phyloP scores from a whole-genome alignment of 495 filamentous ascomycete genomes.

The Lasiosphaeriaceae sp. region DNA sequence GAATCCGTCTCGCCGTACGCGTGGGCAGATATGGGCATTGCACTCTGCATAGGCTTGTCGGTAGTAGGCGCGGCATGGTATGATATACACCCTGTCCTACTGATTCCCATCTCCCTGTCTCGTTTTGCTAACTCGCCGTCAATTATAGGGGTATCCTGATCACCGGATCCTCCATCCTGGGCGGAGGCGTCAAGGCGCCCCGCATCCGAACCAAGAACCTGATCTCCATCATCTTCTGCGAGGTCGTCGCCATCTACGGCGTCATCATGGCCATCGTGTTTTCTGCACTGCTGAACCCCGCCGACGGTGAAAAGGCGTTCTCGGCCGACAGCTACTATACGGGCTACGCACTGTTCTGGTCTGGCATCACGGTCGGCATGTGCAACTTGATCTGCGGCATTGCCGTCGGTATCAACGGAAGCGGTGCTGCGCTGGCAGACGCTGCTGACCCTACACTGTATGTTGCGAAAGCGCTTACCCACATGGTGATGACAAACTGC shows the following conservation, averaged over 20 bases:
- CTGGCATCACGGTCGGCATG: constrained; percentile 84
- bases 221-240: constrained; percentile 99
- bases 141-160: constrained; percentile 90
- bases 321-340: constrained; percentile 82
- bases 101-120: not conserved
- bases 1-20: constrained; percentile 91
- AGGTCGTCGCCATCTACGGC: constrained; percentile 99
- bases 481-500: constrained; percentile 1
- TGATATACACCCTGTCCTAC: constrained; percentile 9
- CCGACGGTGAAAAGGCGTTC: constrained; percentile 58
- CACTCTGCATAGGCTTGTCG: constrained; percentile 90
- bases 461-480: constrained; percentile 29
- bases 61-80: constrained; percentile 98
- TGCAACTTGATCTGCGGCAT: constrained; percentile 97
- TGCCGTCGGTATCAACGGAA: constrained; percentile 96
- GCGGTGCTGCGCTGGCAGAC: constrained; percentile 92
- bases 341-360: constrained; percentile 96
- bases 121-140: not conserved
- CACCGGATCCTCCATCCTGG: constrained; percentile 96
- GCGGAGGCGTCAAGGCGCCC: constrained; percentile 91
- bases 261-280: constrained; percentile 99
- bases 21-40: constrained; percentile 88
- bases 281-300: constrained; percentile 75
- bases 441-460: constrained; percentile 89
- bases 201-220: constrained; percentile 98